These are phyloP conservation scores for Nematocida ironsii DNA, from an alignment of 371 early-diverging fungal genomes.

Conservation along the genomic window DNA sequence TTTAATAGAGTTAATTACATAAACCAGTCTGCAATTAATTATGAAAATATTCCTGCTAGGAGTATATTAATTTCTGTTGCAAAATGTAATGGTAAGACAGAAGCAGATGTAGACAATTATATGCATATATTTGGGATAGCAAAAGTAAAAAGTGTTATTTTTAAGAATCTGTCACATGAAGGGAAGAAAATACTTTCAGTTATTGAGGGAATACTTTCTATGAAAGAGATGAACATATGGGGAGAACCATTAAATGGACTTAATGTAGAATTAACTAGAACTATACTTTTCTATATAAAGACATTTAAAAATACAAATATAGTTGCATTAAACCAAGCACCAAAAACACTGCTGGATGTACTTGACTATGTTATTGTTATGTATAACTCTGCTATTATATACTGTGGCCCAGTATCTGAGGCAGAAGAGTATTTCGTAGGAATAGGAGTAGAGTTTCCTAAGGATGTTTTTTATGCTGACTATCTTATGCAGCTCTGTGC, in stretches of 20 bases:
- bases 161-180: constrained; percentile 23
- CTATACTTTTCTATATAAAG: neutral
- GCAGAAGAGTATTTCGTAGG: neutral
- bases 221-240: constrained; percentile 33
- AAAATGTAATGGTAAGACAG: neutral
- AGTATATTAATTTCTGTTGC: neutral
- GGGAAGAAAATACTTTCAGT: constrained; percentile 14
- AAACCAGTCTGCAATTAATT: neutral
- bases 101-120: neutral
- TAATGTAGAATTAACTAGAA: constrained; percentile 4
- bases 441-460: constrained; percentile 27
- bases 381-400: constrained; percentile 26
- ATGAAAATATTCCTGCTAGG: constrained; percentile 7
- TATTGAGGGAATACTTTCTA: constrained; percentile 6
- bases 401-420: neutral
- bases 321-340: constrained; percentile 8
- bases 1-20: neutral
- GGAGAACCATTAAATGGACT: constrained; percentile 33
- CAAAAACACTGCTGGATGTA: neutral
- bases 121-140: neutral
- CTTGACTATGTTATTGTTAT: constrained; percentile 34
- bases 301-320: neutral
- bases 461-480: constrained; percentile 8
- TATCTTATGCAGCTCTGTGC: constrained; percentile 12
- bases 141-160: neutral